These are phyloP conservation scores for Selenicereus undatus DNA, from an alignment of 148 eudicot species.

Conservation along the genomic window DNA sequence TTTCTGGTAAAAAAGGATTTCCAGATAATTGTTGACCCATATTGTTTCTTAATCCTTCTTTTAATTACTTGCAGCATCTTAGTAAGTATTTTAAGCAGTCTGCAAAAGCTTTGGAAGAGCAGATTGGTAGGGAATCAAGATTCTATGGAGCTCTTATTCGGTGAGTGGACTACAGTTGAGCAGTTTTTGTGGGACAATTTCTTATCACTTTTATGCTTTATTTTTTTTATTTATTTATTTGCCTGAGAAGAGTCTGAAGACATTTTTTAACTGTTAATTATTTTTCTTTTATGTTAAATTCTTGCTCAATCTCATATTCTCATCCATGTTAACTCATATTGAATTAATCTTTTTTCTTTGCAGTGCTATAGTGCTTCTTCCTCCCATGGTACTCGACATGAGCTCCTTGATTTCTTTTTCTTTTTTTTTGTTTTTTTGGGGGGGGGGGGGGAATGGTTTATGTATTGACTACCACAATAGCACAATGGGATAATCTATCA, in stretches of 20 bases:
- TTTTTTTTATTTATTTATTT: too few relatives aligned
- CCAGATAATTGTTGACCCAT: not conserved
- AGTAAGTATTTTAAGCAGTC: constrained; percentile 96
- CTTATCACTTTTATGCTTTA: not conserved
- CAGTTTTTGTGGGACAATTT: not conserved
- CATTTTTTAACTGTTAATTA: not conserved
- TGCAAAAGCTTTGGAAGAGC: constrained; percentile 87
- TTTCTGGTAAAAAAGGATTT: not conserved
- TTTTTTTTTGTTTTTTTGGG: not conserved
- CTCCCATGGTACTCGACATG: not conserved
- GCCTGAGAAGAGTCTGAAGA: too few relatives aligned
- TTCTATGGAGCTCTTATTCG: constrained; percentile 97
- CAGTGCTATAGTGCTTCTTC: not conserved
- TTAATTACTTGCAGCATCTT: constrained; percentile 56
- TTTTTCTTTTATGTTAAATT: not conserved
- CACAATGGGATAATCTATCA: not conserved
- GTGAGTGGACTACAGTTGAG: constrained; percentile 35
- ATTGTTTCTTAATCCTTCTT: not conserved
- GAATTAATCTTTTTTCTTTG: not conserved
- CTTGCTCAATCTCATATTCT: not conserved
- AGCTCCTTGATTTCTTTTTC: not conserved
- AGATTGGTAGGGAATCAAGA: constrained; percentile 90
- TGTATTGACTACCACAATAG: not conserved
- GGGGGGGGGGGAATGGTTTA: not conserved
- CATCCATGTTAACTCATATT: not conserved